A percentile compares a stretch with the other conserved stretches of the same genome.
Evolutionary conservation across 768 basidiomycete species (phyloP).

Genomic region (Myochromella boudieri): DNA sequence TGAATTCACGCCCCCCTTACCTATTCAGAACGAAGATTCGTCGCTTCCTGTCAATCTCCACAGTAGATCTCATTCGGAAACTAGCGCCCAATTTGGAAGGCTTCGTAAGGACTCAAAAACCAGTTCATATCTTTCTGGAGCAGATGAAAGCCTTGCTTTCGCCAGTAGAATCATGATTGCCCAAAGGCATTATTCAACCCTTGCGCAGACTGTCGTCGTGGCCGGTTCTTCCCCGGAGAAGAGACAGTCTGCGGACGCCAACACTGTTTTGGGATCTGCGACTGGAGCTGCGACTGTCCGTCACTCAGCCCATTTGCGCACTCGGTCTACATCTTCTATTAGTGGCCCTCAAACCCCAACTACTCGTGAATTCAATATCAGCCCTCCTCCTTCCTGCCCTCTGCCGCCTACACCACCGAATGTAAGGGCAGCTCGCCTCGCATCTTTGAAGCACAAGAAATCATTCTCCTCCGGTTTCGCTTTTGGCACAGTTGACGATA

Average conservation of each 20-base stretch:
- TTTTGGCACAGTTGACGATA: conserved; percentile 53
- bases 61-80: conserved; percentile 55
- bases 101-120: conserved; percentile 51
- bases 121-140: conserved; percentile 53
- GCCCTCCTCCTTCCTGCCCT: conserved; percentile 66
- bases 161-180: conserved; percentile 68
- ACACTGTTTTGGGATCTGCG: conserved; percentile 32
- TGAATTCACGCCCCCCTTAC: conserved; percentile 56
- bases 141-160: conserved; percentile 49
- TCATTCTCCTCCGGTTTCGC: conserved; percentile 66
- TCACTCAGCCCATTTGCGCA: conserved; percentile 52
- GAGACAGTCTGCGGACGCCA: conserved; percentile 28
- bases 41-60: conserved; percentile 43
- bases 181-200: conserved; percentile 68
- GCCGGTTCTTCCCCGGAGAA: conserved; percentile 44
- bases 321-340: conserved; percentile 58
- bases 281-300: conserved; percentile 35
- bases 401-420: conserved; percentile 76
- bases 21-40: conserved; percentile 53
- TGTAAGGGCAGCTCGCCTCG: conserved; percentile 56
- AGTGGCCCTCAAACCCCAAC: conserved; percentile 38
- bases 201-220: conserved; percentile 65
- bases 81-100: conserved; percentile 57
- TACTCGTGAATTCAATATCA: conserved; percentile 37
- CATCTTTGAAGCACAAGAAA: conserved; percentile 56